Conservation (phyloP, 108 stramenopile species). For the Cylindrotheca fusiformis region DNA sequence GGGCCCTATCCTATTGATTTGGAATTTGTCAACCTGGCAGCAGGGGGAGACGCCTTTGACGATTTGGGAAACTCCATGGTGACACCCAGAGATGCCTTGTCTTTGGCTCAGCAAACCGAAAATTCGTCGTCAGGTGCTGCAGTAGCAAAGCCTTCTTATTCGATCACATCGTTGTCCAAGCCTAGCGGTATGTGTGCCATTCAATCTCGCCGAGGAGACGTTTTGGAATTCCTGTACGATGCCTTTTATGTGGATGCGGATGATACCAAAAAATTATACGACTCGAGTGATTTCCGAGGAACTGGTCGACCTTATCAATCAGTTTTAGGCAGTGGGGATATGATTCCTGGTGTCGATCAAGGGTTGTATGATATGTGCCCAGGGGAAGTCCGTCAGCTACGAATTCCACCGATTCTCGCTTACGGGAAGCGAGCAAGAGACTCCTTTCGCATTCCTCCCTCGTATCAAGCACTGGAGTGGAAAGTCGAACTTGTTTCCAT, state of each 20-base stretch:
- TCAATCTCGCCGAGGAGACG: conserved; percentile 51
- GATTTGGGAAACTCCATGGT: conserved; percentile 46
- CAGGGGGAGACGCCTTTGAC: conserved; percentile 52
- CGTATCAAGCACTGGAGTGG: conserved; percentile 38
- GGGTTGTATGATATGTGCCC: conserved; percentile 64
- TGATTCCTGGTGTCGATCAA: conserved; percentile 58
- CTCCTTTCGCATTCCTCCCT: conserved; percentile 38
- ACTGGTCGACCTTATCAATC: conserved; percentile 62
- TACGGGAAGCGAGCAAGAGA: conserved; percentile 42
- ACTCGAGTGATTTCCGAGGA: conserved; percentile 44
- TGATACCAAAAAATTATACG: conserved; percentile 25
- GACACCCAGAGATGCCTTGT: conserved; percentile 52
- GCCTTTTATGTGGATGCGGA: conserved; percentile 25
- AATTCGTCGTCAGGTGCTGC: background rate
- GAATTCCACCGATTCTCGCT: conserved; percentile 41
- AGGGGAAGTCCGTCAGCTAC: conserved; percentile 42
- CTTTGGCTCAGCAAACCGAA: conserved; percentile 34
- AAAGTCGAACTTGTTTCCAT: conserved; percentile 41
- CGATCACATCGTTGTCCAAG: conserved; percentile 21
- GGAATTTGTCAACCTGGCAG: conserved; percentile 43
- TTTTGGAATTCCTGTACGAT: conserved; percentile 54
- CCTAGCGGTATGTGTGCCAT: conserved; percentile 23
- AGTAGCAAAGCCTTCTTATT: background rate
- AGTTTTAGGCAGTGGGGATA: conserved; percentile 51
- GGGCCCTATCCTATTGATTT: conserved; percentile 54